phyloP scores from a whole-genome alignment of 2,329 filamentous ascomycete genomes.

The Beauveria caledonica region DNA sequence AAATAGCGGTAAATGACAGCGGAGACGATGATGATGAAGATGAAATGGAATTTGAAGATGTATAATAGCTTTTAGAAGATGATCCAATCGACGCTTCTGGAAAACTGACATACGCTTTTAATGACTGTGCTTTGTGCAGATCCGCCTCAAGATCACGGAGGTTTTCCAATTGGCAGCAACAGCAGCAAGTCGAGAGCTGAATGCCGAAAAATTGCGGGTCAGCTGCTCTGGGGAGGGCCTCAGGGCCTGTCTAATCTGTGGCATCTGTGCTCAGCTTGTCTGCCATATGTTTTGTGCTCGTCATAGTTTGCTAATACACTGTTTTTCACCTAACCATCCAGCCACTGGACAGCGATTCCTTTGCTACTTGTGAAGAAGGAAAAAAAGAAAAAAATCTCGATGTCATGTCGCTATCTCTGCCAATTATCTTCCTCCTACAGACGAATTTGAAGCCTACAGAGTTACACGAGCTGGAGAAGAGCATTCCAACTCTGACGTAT shows the following conservation, averaged over 20 bases:
- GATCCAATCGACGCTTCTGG: too few relatives aligned
- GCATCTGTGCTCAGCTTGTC: too few relatives aligned
- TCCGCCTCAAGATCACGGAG: too few relatives aligned
- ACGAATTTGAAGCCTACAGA: slow-evolving; percentile 59
- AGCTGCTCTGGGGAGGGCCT: not conserved
- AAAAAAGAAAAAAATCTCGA: too few relatives aligned
- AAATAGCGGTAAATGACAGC: slow-evolving; percentile 35
- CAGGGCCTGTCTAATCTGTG: too few relatives aligned
- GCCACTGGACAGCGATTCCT: not conserved
- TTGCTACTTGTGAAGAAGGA: not conserved
- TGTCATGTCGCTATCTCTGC: slow-evolving; percentile 31
- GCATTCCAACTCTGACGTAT: slow-evolving; percentile 59
- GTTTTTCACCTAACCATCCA: not conserved
- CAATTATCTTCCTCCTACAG: slow-evolving; percentile 64
- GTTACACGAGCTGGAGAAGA: slow-evolving; percentile 55
- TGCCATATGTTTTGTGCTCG: too few relatives aligned
- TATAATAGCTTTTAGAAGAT: slow-evolving; percentile 18
- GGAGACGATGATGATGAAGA: slow-evolving; percentile 45
- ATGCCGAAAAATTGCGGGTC: not conserved
- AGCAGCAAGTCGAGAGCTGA: not conserved
- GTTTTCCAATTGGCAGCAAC: not conserved
- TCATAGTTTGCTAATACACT: not conserved
- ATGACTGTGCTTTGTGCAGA: too few relatives aligned
- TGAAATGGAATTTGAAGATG: slow-evolving; percentile 53
- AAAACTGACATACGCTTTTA: too few relatives aligned